phyloP scores from a whole-genome alignment of 176 grass and related monocot species.

The Dendrocalamus sinicus region DNA sequence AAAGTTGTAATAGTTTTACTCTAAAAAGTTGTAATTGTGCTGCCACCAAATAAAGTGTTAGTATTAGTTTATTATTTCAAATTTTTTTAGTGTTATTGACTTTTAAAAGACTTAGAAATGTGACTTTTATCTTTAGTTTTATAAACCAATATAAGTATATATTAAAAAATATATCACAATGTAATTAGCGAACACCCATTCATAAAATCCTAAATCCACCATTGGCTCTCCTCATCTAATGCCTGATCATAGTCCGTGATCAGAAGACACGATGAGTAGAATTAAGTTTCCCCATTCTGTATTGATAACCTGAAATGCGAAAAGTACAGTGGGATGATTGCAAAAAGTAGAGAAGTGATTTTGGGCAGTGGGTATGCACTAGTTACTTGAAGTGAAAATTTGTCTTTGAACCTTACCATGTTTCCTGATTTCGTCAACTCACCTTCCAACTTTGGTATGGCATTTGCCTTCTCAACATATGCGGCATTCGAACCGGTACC shows the following conservation, averaged over 20 bases:
- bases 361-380: background rate
- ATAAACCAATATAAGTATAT: too few relatives aligned
- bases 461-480: conserved; percentile 55
- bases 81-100: too few relatives aligned
- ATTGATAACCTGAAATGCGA: conserved; percentile 57
- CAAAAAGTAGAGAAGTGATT: background rate
- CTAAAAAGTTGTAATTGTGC: too few relatives aligned
- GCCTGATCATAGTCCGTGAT: conserved; percentile 75
- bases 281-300: conserved; percentile 84
- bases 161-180: too few relatives aligned
- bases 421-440: conserved; percentile 54
- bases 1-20: too few relatives aligned
- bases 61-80: too few relatives aligned
- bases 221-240: conserved; percentile 54
- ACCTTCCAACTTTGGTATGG: conserved; percentile 60
- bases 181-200: too few relatives aligned
- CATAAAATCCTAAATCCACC: too few relatives aligned
- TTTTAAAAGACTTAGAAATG: too few relatives aligned
- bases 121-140: too few relatives aligned
- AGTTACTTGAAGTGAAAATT: background rate
- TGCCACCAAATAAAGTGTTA: too few relatives aligned
- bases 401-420: conserved; percentile 41
- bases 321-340: background rate
- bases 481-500: conserved; percentile 75
- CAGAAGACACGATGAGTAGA: conserved; percentile 61